These are phyloP conservation scores for Skeletonema potamos DNA, from an alignment of 108 stramenopile species.

Conservation along the genomic window DNA sequence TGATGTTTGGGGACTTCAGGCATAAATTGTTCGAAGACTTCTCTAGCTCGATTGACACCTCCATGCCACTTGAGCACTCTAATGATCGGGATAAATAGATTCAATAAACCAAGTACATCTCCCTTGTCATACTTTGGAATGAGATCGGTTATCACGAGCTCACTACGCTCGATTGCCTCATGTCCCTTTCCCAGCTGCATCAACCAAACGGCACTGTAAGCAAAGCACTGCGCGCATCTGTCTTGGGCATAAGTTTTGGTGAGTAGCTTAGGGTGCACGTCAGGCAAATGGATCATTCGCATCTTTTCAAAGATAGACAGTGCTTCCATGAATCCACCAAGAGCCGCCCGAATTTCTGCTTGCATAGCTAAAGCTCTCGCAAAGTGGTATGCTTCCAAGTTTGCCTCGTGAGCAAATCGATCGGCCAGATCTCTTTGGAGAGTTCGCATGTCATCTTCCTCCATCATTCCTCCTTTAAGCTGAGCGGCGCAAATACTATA, in stretches of 20 bases:
- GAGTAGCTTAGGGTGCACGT: background rate
- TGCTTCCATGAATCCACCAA: constrained; percentile 2
- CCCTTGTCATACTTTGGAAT: constrained; percentile 24
- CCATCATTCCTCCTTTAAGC: constrained; percentile 25
- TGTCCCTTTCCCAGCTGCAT: constrained; percentile 20
- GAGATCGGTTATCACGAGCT: constrained; percentile 15
- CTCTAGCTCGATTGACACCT: constrained; percentile 23
- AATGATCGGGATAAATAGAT: constrained; percentile 8
- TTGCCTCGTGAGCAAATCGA: constrained; percentile 22
- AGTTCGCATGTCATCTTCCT: constrained; percentile 21
- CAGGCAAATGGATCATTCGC: background rate
- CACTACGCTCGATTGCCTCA: constrained; percentile 27
- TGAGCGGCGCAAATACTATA: constrained; percentile 16
- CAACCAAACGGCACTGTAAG: constrained; percentile 20
- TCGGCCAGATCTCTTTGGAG: constrained; percentile 30
- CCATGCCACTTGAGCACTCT: constrained; percentile 37
- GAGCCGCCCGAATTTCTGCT: constrained; percentile 9
- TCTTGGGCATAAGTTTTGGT: too few species aligned
- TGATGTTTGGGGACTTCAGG: constrained; percentile 12
- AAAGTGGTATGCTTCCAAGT: constrained; percentile 26
- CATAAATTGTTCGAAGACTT: constrained; percentile 1
- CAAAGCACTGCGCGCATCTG: constrained; percentile 24
- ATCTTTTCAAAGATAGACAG: constrained; percentile 15
- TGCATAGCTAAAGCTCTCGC: constrained; percentile 15
- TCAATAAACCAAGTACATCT: constrained; percentile 26